These are phyloP conservation scores for Linanthus parryae DNA, from an alignment of 148 eudicot genomes.

Conservation along the genomic window DNA sequence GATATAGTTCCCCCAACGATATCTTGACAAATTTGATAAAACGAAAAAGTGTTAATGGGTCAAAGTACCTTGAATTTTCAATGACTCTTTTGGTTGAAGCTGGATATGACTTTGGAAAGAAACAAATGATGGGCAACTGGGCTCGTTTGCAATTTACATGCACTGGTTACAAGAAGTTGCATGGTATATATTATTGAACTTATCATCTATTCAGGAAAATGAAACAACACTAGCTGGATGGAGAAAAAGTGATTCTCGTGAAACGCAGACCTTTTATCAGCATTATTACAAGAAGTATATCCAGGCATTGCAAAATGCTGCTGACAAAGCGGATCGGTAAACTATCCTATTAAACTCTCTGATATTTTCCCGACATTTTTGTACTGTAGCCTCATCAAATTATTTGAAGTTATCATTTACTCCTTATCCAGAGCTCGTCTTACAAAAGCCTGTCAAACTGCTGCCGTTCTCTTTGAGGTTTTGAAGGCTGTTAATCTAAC, in stretches of 20 bases:
- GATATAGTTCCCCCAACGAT: no score
- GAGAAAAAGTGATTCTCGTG: constrained; percentile 64
- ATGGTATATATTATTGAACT: background rate
- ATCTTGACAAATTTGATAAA: no score
- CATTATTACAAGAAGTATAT: constrained; percentile 57
- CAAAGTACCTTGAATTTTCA: no score
- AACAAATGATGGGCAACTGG: background rate
- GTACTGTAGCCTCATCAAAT: background rate
- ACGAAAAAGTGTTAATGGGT: no score
- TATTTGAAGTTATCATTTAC: constrained; percentile 10
- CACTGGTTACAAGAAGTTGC: background rate
- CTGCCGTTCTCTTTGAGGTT: constrained; percentile 65
- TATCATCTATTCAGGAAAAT: constrained; percentile 37
- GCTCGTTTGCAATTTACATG: background rate
- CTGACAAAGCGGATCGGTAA: constrained; percentile 75
- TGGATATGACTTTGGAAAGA: no score
- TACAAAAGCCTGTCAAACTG: constrained; percentile 73
- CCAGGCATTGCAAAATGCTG: constrained; percentile 56
- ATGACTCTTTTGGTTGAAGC: no score
- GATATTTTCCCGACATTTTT: no score
- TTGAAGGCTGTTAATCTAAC: constrained; percentile 54
- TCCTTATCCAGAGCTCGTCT: constrained; percentile 43
- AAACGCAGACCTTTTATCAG: constrained; percentile 62
- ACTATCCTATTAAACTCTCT: background rate
- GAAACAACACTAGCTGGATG: constrained; percentile 44